Evolutionary conservation across 78 protist genomes (phyloP), one percentile per base, ranked within the genome.

Genomic region (Emiliania huxleyi): DNA sequence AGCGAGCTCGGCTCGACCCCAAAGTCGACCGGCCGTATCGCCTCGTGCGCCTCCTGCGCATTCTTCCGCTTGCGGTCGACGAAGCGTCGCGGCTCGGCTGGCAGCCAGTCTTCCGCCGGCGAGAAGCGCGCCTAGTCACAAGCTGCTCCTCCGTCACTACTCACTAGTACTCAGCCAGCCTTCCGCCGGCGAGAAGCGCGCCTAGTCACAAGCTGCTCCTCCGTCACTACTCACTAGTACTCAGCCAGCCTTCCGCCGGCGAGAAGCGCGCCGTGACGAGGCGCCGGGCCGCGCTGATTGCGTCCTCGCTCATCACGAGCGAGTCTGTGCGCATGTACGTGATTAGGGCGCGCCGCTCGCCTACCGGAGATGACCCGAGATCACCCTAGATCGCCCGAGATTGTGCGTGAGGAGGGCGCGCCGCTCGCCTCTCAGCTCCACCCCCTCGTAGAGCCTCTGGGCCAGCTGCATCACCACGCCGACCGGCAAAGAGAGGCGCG

Each of bases 241-340:
- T n/a, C 19, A 69, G 71, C 38, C 62, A 23, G 26, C 0, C 55
- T 29, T 2, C 83, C 49, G 71, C 42, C 33, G 43, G 21, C 21
- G 19, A 79, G 55, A 35, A 89, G 48, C 0, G 21, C 22, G 33
- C 52, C n/a, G n/a, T n/a, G 48, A 69, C 37, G 77, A 6, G 1
- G 33, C 3, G 42, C 42, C 91, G 91, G 12, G 49, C 81, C 33
- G 71, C 52, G 15, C 29, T 15, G 8, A 52, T 8, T 21, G 46
- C 89, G 29, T 42, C 38, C 42, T 1, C 29, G 46, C 85, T 42
- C 46, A 73, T 40, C 46, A 22, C n/a, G 42, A 71, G 55, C 62
- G 37, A 45, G 90, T 91, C 93, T 22, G 93, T 91, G 45, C 93
- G 88, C 93, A 91, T 91, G 93, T 91, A 91, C 73, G 93, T 91